phyloP scores from a whole-genome alignment of 345 rosid species.

The Gossypium ekmanianum region DNA sequence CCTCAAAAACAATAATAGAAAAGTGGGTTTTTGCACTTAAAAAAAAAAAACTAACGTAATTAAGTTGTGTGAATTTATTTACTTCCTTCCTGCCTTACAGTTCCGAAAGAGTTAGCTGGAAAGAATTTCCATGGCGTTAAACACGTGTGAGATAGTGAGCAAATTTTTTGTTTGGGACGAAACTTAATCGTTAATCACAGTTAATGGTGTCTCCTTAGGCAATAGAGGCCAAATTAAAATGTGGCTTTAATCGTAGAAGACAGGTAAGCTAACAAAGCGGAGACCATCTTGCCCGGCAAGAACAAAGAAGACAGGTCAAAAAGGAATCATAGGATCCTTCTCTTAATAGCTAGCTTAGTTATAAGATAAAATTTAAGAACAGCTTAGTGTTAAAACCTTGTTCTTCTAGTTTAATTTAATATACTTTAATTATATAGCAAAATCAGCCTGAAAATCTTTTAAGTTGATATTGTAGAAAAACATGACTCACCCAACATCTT shows the following conservation, averaged over 20 bases:
- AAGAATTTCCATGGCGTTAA: too few species aligned
- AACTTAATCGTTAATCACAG: neutral
- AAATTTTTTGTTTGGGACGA: too few species aligned
- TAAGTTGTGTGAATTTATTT: too few species aligned
- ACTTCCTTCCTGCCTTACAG: too few species aligned
- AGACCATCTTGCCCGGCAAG: neutral
- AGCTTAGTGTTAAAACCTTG: neutral
- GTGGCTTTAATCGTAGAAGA: slow-evolving; percentile 13
- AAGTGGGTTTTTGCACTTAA: too few species aligned
- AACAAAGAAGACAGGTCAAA: neutral
- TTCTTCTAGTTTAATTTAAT: neutral
- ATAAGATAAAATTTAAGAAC: neutral
- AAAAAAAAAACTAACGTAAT: too few species aligned
- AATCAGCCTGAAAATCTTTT: neutral
- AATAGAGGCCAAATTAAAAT: neutral
- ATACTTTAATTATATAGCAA: neutral
- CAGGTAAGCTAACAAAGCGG: neutral
- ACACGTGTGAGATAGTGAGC: too few species aligned
- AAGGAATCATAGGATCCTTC: slow-evolving; percentile 11
- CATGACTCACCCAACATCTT: neutral
- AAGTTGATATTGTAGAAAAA: neutral
- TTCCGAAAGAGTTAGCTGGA: too few species aligned
- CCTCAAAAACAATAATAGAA: too few species aligned
- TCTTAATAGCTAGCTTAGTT: neutral
- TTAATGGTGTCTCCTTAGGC: neutral